These are phyloP conservation scores for Zychaea mexicana DNA, from an alignment of 371 early-diverging fungal species.

Conservation along the genomic window DNA sequence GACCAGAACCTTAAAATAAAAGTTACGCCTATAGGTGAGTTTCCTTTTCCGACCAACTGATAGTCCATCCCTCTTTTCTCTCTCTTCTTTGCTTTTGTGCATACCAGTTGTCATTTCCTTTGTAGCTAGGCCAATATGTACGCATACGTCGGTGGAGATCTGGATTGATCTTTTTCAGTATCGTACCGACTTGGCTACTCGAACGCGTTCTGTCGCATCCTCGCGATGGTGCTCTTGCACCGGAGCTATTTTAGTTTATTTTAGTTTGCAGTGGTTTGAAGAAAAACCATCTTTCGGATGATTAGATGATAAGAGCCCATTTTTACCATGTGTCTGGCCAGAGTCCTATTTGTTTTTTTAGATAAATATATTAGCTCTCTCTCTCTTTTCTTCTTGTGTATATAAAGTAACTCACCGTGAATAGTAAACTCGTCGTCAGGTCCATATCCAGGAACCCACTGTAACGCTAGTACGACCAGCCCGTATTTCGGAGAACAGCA, in stretches of 20 bases:
- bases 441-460: conserved; percentile 48
- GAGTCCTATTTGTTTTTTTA: too few relatives aligned
- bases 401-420: conserved; percentile 31
- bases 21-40: not conserved
- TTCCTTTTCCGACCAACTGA: not conserved
- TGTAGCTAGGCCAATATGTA: conserved; percentile 42
- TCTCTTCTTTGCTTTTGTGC: not conserved
- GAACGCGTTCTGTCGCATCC: conserved; percentile 36
- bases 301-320: not conserved
- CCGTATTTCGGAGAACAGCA: conserved; percentile 78
- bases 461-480: conserved; percentile 59
- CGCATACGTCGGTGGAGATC: conserved; percentile 24
- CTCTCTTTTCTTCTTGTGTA: not conserved
- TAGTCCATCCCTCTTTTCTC: not conserved
- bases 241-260: conserved; percentile 18
- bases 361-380: not conserved
- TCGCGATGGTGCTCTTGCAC: conserved; percentile 27
- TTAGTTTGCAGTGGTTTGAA: not conserved
- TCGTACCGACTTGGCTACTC: conserved; percentile 20
- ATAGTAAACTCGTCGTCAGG: conserved; percentile 54
- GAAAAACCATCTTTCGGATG: too few relatives aligned
- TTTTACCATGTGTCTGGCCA: conserved; percentile 45
- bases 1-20: conserved; percentile 39
- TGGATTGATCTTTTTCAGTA: conserved; percentile 21
- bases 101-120: conserved; percentile 37